Conservation (phyloP, 345 rosid species). For the Diplotaxis tenuifolia region DNA sequence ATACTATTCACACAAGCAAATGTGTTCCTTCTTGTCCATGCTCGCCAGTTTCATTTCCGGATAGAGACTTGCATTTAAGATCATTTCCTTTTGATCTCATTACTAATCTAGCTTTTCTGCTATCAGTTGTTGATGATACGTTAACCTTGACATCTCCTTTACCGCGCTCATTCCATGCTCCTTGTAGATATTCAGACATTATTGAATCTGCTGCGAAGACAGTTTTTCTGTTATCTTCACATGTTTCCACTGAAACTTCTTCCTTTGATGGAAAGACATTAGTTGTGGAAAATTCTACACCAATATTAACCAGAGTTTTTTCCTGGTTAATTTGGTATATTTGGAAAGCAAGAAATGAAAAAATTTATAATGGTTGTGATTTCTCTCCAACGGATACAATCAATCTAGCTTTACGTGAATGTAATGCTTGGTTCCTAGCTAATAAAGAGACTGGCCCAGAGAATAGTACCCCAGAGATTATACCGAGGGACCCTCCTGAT, state of each 20-base stretch:
- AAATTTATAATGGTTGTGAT: too few relatives aligned
- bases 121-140: slow-evolving; percentile 51
- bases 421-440: too few relatives aligned
- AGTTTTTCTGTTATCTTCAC: slow-evolving; percentile 78
- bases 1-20: slow-evolving; percentile 80
- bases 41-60: slow-evolving; percentile 86
- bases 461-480: too few relatives aligned
- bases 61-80: slow-evolving; percentile 80
- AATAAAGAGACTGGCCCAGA: too few relatives aligned
- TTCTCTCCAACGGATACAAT: too few relatives aligned
- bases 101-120: slow-evolving; percentile 60
- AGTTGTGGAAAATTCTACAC: too few relatives aligned
- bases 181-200: slow-evolving; percentile 69
- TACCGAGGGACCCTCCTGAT: too few relatives aligned
- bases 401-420: too few relatives aligned
- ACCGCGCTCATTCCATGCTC: slow-evolving; percentile 94
- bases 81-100: slow-evolving; percentile 92
- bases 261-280: slow-evolving; percentile 62
- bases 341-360: too few relatives aligned
- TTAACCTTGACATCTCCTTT: slow-evolving; percentile 90
- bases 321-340: too few relatives aligned
- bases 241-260: slow-evolving; percentile 82
- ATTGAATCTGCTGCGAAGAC: slow-evolving; percentile 73
- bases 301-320: too few relatives aligned
- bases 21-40: slow-evolving; percentile 88